Evolutionary conservation across 2,329 filamentous ascomycete genomes (phyloP), one percentile per base, ranked within the genome.

Genomic region (Aspergillus quadrilineatus): DNA sequence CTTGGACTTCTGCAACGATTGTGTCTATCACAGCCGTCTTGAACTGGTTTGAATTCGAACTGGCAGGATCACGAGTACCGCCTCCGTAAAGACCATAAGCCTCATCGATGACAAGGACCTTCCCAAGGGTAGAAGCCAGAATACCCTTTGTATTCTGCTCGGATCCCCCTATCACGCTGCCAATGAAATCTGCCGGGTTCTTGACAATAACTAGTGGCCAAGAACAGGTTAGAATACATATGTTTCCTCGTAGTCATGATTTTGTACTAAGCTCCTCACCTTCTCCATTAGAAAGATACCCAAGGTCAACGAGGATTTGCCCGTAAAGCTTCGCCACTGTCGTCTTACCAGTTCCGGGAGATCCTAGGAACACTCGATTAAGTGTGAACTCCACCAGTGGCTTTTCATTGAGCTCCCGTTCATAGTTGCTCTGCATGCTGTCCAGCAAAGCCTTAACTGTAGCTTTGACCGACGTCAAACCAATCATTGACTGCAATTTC

Each of bases 61-160:
- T 65, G 1, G 64, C 65, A 2, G 60, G 61, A n/a, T 63, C 64
- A 0, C 66, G 69, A 2, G 50, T 59, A 2, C 63, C 67, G 6
- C 69, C 68, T 0, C 75, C 75, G 1, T 73, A 82, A 0, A 93
- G 77, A 34, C 85, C 84, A 60, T 93, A 92, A 0, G 89, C 89
- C 66, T 94, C 89, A 59, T 93, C 89, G 2, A 93, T 91, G 12
- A 93, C 83, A 0, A 93, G 79, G 0, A 92, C 88, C 61, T 92
- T 93, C 0, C 90, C 89, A 0, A 81, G 61, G 0, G 87, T 85
- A 0, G 85, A 75, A 0, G 82, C 83, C 0, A 93, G 77, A 6
- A 92, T 91, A 0, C 77, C 85, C 61, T 90, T 92, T 0, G 89
- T 92, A 34, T 85, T 84, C 1, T 80, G 76, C 68, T 93, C 89